These are phyloP conservation scores for Phaeosphaeriaceae sp. DNA, from an alignment of 2,329 filamentous ascomycete genomes.

Conservation along the genomic window DNA sequence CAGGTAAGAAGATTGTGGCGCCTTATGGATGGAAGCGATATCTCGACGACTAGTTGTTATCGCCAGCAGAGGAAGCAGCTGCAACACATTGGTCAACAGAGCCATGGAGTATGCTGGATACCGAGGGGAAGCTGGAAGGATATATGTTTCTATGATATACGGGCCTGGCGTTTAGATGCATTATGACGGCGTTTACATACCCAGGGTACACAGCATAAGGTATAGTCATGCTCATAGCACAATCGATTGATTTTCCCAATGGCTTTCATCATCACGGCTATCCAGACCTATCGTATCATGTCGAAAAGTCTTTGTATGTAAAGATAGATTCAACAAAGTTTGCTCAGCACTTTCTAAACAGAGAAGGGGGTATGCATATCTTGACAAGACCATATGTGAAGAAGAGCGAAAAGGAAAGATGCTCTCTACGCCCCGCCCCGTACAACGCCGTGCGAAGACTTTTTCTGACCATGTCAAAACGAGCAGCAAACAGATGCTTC, in stretches of 20 bases:
- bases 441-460: background rate
- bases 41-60: constrained; percentile 50
- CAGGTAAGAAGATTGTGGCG: constrained; percentile 70
- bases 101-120: background rate
- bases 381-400: background rate
- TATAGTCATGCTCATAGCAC: background rate
- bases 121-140: background rate
- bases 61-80: background rate
- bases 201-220: background rate
- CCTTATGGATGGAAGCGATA: constrained; percentile 85
- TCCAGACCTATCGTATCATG: background rate
- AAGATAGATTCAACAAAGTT: background rate
- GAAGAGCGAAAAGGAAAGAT: background rate
- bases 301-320: background rate
- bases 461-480: background rate
- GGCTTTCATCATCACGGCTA: background rate
- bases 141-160: background rate
- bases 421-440: background rate
- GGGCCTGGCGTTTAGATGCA: background rate
- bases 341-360: background rate
- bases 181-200: background rate
- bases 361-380: constrained; percentile 1
- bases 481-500: background rate
- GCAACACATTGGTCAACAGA: background rate
- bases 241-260: background rate